Base-by-base conservation (phyloP, 345 rosid genomes). In the Linum usitatissimum region DNA sequence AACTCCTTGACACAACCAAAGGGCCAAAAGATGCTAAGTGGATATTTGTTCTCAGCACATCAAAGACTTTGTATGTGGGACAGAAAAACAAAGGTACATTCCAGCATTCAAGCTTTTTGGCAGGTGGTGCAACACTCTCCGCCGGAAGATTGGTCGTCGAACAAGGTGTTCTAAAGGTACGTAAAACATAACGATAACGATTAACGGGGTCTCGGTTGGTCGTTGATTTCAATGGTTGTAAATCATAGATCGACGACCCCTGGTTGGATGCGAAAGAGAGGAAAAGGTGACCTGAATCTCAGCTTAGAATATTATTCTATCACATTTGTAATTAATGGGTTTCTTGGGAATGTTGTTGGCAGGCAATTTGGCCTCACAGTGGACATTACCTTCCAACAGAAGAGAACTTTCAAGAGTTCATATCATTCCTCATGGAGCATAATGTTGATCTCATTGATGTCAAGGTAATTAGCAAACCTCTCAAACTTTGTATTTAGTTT, bases 361-460 rank as follows among this genome's bases (percentile, higher is more conserved):
- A 92, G 96, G 87, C 92, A 53, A 78, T 93, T 70, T 93, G 96
- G 97, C 97, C 94, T 67, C 97, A 93, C 66, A 93, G 96, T 20
- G 97, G 97, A 70, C 97, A 93, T 58, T 93, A 90, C 76, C 97
- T 90, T 64, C 97, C 97, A 45, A 90, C 96, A 23, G 92, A 90
- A 65, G 99, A 93, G 73, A 93, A 93, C 71, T 90, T 87, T 61
- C 81, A 75, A 72, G 94, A 76, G 54, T 83, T 93, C 69, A 70
- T 86, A 78, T 80, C 82, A 1, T 90, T 79, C 72, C 94, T 93
- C 5, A 28, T 31, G 61, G 87, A 90, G 67, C 82, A 84, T 51
- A 70, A 79, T 34, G 85, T 93, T 21, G 94, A 93, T 68, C 86
- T 90, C 45, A 68, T 79, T 36, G 64, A 71, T 73, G 88, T 93